phyloP scores from a whole-genome alignment of 176 grass and related monocot species.

The Hordeum vulgare region MorexV3_pseudomolecules_assembly NC_058524.1:615149080-615149579 shows the following conservation, averaged over 20 bases:
- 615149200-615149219: constrained; percentile 70
- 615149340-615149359: neutral
- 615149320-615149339: neutral
- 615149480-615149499: neutral
- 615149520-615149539: neutral
- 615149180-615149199: constrained; percentile 69
- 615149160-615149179: constrained; percentile 62
- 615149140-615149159: constrained; percentile 58
- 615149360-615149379: neutral
- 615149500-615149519: neutral
- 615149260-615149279: neutral
- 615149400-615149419: constrained; percentile 1
- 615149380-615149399: neutral
- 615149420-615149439: neutral
- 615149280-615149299: neutral
- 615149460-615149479: neutral
- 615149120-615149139: constrained; percentile 63
- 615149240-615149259: constrained; percentile 23
- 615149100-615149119: constrained; percentile 44
- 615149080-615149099: constrained; percentile 48
- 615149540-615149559: neutral
- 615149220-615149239: constrained; percentile 2
- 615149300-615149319: constrained; percentile 15
- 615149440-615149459: neutral
- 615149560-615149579: neutral